phyloP scores from a whole-genome alignment of 1,139 yeast genomes.

The Pichia sp. region DNA sequence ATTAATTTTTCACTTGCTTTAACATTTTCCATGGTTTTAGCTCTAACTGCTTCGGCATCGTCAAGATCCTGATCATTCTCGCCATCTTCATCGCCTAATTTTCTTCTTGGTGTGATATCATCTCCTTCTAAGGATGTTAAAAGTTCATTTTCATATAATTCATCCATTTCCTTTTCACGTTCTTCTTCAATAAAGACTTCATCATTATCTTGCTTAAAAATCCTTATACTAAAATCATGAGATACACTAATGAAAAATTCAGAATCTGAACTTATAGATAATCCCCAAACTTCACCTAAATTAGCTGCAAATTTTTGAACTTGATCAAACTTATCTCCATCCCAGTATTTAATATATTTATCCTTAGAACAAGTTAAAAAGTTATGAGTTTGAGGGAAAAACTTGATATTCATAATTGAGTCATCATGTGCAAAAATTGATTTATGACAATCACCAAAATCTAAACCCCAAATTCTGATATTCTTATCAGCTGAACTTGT shows the following conservation, averaged over 20 bases:
- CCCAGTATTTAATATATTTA: slow-evolving; percentile 90
- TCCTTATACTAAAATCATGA: slow-evolving; percentile 86
- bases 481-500: slow-evolving; percentile 97
- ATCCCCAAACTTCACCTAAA: slow-evolving; percentile 89
- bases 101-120: slow-evolving; percentile 30
- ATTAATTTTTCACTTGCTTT: slow-evolving; percentile 91
- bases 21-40: slow-evolving; percentile 84
- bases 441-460: slow-evolving; percentile 97
- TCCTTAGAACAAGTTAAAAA: slow-evolving; percentile 91
- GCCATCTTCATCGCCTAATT: slow-evolving; percentile 34
- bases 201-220: slow-evolving; percentile 91
- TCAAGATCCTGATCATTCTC: slow-evolving; percentile 48
- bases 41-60: slow-evolving; percentile 60
- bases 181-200: slow-evolving; percentile 95
- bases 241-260: slow-evolving; percentile 75
- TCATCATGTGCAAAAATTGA: slow-evolving; percentile 96
- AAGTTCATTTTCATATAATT: slow-evolving; percentile 72
- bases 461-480: slow-evolving; percentile 96
- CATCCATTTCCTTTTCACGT: slow-evolving; percentile 91
- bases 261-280: slow-evolving; percentile 71
- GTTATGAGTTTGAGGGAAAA: slow-evolving; percentile 77
- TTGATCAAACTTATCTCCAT: slow-evolving; percentile 93
- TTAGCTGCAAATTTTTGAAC: slow-evolving; percentile 84
- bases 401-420: slow-evolving; percentile 80
- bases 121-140: slow-evolving; percentile 59